Evolutionary conservation across 257 asterid species (phyloP), one percentile per base, ranked within the genome.

Genomic region (Handroanthus guayacan): DNA sequence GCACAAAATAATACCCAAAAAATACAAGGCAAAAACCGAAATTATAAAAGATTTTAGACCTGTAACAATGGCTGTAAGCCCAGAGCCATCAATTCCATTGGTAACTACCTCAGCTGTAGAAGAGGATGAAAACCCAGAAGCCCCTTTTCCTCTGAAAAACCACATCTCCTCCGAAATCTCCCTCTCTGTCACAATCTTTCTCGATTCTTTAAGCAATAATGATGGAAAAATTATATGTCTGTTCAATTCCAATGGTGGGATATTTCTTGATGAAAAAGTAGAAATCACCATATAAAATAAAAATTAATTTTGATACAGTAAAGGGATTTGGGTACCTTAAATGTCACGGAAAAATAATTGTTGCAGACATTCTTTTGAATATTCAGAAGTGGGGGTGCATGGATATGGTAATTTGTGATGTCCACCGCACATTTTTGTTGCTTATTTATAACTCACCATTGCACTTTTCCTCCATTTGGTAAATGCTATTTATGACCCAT

Each of bases 1-100:
- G 16, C 4, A 20, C 9, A 10, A 50, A 34, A 7, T 13, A 34
- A 10, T 58, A 37, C 70, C 9, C 37, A 6, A 20, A 12, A 45
- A 67, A 2, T 61, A n/a, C 9, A 47, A 5, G 10, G 16, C 7
- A 36, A 39, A 16, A 41, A 45, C 13, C 43, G 4, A 67, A 1
- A 37, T 3, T 8, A 31, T 45, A 38, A 12, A 13, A 48, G 31
- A 20, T 31, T 3, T 9, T 34, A 0, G 54, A 92, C 96, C 95
- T 69, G 98, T 93, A 80, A 93, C 96, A 82, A 93, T 86, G 78
- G 98, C 98, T 45, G 97, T 93, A 84, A 91, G 94, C 17, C 86
- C 90, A 76, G 95, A 85, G 72, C 82, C 97, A 51, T 93, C 97
- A 16, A 93, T 84, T 72, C 92, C 97, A 6, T 70, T 10, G 31